Evolutionary conservation across 768 basidiomycete species (phyloP).

Genomic region (Mrakia blollopis): DNA sequence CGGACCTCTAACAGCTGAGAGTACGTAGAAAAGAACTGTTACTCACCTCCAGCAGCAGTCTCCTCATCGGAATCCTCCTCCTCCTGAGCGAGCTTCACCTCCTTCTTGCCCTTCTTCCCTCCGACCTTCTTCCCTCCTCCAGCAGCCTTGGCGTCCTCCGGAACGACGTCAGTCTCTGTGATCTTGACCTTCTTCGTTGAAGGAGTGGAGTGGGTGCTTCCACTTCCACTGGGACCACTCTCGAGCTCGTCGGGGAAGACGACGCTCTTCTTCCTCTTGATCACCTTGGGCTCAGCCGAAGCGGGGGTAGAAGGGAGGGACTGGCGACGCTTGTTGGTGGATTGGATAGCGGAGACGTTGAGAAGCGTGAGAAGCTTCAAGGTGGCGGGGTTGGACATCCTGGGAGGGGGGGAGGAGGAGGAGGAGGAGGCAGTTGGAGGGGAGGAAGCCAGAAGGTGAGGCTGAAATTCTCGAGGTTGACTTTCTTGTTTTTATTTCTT

Average conservation of each 20-base stretch:
- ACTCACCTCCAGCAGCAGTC: conserved; percentile 26
- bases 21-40: background rate
- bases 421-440: background rate
- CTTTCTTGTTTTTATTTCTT: too few species aligned
- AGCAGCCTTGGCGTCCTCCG: background rate
- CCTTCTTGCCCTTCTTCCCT: conserved; percentile 37
- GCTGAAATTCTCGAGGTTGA: too few species aligned
- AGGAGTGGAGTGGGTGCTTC: conserved; percentile 12
- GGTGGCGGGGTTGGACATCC: conserved; percentile 41
- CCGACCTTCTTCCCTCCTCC: background rate
- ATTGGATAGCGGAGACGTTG: conserved; percentile 70
- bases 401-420: background rate
- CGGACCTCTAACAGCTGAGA: too few species aligned
- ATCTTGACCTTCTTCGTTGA: conserved; percentile 12
- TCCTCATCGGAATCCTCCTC: conserved; percentile 35
- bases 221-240: conserved; percentile 42
- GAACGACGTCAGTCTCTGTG: background rate
- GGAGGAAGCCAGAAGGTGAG: too few species aligned
- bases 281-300: conserved; percentile 48
- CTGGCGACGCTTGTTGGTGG: conserved; percentile 32
- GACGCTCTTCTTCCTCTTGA: conserved; percentile 42
- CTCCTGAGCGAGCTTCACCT: conserved; percentile 20
- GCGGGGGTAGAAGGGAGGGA: background rate
- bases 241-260: conserved; percentile 41
- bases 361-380: conserved; percentile 73